These are phyloP conservation scores for Claviceps humidiphila DNA, from an alignment of 2,329 filamentous ascomycete species.

Conservation along the genomic window DNA sequence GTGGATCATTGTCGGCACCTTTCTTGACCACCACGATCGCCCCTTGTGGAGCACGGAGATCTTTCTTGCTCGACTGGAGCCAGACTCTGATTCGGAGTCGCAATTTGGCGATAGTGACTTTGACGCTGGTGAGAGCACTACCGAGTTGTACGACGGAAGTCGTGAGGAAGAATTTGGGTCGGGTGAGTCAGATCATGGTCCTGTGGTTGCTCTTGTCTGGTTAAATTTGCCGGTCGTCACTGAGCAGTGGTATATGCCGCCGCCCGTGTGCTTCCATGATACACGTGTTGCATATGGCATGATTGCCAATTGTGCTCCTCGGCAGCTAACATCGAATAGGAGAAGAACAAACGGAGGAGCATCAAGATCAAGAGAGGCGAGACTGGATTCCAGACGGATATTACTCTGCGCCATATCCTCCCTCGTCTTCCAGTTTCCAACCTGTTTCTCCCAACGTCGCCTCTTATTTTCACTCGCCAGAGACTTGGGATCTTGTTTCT, in stretches of 20 bases:
- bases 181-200: constrained; percentile 1
- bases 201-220: constrained; percentile 3
- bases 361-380: constrained; percentile 4
- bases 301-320: background rate
- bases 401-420: background rate
- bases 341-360: background rate
- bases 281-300: background rate
- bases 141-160: constrained; percentile 1
- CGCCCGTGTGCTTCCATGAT: background rate
- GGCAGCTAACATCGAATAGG: constrained; percentile 1
- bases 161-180: constrained; percentile 5
- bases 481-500: constrained; percentile 16
- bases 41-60: constrained; percentile 34
- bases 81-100: constrained; percentile 11
- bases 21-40: constrained; percentile 28
- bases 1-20: constrained; percentile 33
- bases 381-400: constrained; percentile 2
- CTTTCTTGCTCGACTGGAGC: constrained; percentile 21
- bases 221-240: background rate
- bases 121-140: constrained; percentile 9
- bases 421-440: background rate
- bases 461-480: constrained; percentile 3
- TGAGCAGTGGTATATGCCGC: background rate
- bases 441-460: background rate
- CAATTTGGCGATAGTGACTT: constrained; percentile 11